Base-by-base conservation (phyloP, 176 grass and related monocot species). In the Ensete ventricosum region DNA sequence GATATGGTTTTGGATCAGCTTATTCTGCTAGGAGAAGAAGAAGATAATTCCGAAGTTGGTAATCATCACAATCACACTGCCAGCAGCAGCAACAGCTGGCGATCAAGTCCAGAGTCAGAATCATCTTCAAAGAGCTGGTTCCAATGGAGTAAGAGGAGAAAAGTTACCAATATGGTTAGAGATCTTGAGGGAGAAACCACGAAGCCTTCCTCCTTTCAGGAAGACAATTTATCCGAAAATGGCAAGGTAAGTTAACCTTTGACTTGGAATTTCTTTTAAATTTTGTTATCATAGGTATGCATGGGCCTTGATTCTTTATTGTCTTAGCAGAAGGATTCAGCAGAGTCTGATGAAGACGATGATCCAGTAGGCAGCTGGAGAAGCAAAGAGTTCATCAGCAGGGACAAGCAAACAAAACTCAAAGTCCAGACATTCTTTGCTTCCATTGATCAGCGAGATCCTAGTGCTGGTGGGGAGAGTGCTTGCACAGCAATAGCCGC, bases 321-420 rank as follows among this genome's bases (percentile, higher is more conserved):
- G 24, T 14, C 23, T 72, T 50, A 79, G 11, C 27, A 50, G 27
- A 59, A 71, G 23, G 78, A 71, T 25, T 29, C 52, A 0, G 51
- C 78, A 17, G 78, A 48, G 17, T 62, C 55, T 25, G 58, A 49
- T 3, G n/a, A 53, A 64, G 86, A 82, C 25, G 84, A 82, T 23
- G 83, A 88, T 64, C 62, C 53, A 54, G 14, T 59, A 2, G 88
- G 78, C 3, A 77, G 26, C 65, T 99, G 96, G 96, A 87, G 87
- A 82, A 65, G 54, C 14, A 69, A 82, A 52, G 96, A 94, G 67
- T 89, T 99, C 67, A 85, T 78, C 25, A 91, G 96, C 73, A 76
- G 96, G 78, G 90, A 99, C 81, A 79, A 78, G 2, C 73, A 94
- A 90, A 88, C 96, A 52, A 86, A 82, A 23, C 90, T 99, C 8